Conservation (phyloP, 257 asterid genomes). For the Ajuga chamaepitys region DNA sequence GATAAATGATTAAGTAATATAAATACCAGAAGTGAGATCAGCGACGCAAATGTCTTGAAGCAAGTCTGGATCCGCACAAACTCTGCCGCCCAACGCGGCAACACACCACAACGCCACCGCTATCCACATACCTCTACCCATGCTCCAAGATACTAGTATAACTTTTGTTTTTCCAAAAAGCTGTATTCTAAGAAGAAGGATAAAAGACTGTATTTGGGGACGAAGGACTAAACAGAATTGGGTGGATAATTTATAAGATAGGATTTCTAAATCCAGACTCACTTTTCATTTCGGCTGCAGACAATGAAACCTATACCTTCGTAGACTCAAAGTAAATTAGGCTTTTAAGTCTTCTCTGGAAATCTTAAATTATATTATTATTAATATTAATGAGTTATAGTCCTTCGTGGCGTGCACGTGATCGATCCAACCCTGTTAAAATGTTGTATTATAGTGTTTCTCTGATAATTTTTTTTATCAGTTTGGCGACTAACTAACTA, state of each 20-base stretch:
- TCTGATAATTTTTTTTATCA: too few relatives aligned
- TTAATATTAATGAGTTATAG: neutral
- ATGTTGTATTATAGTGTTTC: too few relatives aligned
- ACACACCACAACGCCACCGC: neutral
- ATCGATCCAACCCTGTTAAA: neutral
- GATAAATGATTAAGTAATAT: too few relatives aligned
- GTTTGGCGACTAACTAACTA: too few relatives aligned
- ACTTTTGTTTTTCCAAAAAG: too few relatives aligned
- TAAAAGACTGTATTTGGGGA: neutral
- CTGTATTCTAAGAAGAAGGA: neutral
- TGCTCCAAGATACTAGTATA: too few relatives aligned
- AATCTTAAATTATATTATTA: too few relatives aligned
- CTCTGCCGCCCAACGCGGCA: conserved; percentile 5
- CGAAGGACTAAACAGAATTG: too few relatives aligned
- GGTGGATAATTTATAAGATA: conserved; percentile 14
- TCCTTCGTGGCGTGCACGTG: conserved; percentile 12
- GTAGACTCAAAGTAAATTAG: conserved; percentile 7
- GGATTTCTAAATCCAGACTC: neutral
- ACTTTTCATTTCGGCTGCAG: neutral
- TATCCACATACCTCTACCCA: neutral
- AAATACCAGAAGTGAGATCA: conserved; percentile 43
- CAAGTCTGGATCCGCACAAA: conserved; percentile 46
- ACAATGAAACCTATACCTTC: conserved; percentile 1
- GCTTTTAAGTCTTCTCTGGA: neutral
- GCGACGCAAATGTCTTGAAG: conserved; percentile 69